Base-by-base conservation (phyloP, 768 basidiomycete species). In the Collybia sp. region DNA sequence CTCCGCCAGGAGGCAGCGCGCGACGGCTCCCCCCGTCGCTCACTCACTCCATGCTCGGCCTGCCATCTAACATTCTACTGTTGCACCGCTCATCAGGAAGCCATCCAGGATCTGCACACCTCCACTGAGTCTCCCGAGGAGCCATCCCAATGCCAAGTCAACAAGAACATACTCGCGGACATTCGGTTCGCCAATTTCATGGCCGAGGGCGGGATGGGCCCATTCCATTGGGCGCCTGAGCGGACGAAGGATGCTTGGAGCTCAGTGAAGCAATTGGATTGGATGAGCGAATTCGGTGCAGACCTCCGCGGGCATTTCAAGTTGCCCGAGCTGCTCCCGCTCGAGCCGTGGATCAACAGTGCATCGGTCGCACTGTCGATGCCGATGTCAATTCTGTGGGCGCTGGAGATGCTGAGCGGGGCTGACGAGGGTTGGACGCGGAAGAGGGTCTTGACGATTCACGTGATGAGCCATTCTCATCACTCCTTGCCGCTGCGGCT, bases 321-420 rank as follows among this genome's bases (percentile, higher is more conserved):
- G 18, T 32, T 45, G 10, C n/a, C 6, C 17, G 17, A 40, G 18
- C 2, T 45, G 16, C 5, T 36, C 11, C 34, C 53, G 2, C 38
- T 51, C 11, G 49, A 16, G 5, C 49, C 58, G 0, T 58, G 52
- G 43, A 32, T 67, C 15, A 54, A 65, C 5, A 53, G 48, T 1
- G 57, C 54, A 15, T 64, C 64, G 0, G 58, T 66, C 5, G 45
- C 40, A 12, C 48, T 68, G 13, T 57, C 64, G 3, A 55, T 66
- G 54, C 55, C 65, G 1, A 58, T 68, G 62, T 63, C 62, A 3
- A 64, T 66, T 15, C 42, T 69, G 12, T 63, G 52, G 43, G 64
- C 53, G 1, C 50, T 69, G 1, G 64, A 69, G 38, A 49, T 50
- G 12, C 37, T 69, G 31, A 60, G 65, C 18, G 25, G 25, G 3